A percentile compares a stretch with the other conserved stretches of the same genome.
Conservation (phyloP, 2,329 filamentous ascomycete genomes). For the Ophiostoma sp. region DNA sequence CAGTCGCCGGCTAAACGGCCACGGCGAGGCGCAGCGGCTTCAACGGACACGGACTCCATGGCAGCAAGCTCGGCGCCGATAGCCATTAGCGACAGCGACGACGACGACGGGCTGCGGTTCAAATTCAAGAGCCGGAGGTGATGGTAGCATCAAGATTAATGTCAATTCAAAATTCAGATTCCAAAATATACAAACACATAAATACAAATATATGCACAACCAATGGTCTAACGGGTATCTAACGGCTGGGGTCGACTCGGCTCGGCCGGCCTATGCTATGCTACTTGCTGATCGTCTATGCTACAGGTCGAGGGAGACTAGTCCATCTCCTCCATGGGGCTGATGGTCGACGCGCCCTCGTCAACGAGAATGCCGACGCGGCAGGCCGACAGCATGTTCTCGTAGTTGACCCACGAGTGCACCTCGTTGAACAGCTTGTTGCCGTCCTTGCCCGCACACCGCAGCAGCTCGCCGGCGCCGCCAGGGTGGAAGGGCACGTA, state of each 20-base stretch:
- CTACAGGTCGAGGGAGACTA: conserved; percentile 29
- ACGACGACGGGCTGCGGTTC: conserved; percentile 55
- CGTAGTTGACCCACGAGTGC: conserved; percentile 68
- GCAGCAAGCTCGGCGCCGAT: conserved; percentile 15
- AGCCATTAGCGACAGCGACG: conserved; percentile 29
- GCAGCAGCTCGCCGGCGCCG: conserved; percentile 67
- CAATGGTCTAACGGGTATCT: not conserved
- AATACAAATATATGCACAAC: not conserved
- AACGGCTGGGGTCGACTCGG: not conserved
- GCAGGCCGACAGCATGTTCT: conserved; percentile 61
- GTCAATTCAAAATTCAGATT: not conserved
- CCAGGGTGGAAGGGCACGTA: conserved; percentile 90
- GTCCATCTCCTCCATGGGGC: conserved; percentile 58
- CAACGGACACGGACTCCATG: not conserved
- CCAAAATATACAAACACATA: not conserved
- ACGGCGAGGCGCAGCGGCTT: conserved; percentile 7
- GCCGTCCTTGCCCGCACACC: conserved; percentile 57
- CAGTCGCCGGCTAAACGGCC: conserved; percentile 21
- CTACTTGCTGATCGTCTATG: not conserved
- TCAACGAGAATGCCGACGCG: conserved; percentile 59
- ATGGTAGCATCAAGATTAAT: not conserved
- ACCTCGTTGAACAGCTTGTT: conserved; percentile 61
- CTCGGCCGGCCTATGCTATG: not conserved
- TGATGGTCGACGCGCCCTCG: conserved; percentile 40
- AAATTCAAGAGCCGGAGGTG: conserved; percentile 49